Base-by-base conservation (phyloP, 129 eudicot genomes). In the Ambrosia artemisiifolia region DNA sequence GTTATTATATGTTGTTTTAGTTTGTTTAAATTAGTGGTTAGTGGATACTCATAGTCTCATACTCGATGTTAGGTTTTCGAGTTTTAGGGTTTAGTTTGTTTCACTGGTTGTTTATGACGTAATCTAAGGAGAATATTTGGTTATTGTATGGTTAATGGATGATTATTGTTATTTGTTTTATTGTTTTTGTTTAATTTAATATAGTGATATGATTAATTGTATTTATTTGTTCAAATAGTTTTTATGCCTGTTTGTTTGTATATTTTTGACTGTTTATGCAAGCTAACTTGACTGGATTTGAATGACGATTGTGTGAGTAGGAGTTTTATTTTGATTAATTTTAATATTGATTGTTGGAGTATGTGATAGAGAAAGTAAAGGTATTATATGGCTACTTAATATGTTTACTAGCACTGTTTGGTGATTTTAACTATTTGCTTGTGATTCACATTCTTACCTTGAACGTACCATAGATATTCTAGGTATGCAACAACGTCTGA, bases 1-100 rank as follows among this genome's bases (percentile, higher is more conserved):
- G 16, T 63, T 71, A 38, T 9, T 73, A 7, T 40, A 2, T 40
- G 6, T 40, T 40, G 44, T 40, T 40, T 6, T 40, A 6, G 11
- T 5, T 60, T 10, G 54, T n/a, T n/a, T n/a, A 55, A 10, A 19
- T 62, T 69, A 33, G 28, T 55, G 14, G 9, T 48, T 50, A 34
- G 59, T 30, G 46, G 20, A 17, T 55, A n/a, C n/a, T n/a, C n/a
- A n/a, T n/a, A n/a, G n/a, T n/a, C n/a, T n/a, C n/a, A n/a, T n/a
- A n/a, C 46, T 51, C 30, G 11, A 59, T 59, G 75, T 75, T 60
- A 20, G 73, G 70, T 47, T 51, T 62, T 71, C 3, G n/a, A 16
- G 14, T 64, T 49, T 32, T 84, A 80, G 80, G 82, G 88, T 76
- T 84, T 76, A 11, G 28, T 53, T 61, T 67, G 10, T 40, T 65